Evolutionary conservation across 2,329 filamentous ascomycete species (phyloP), one percentile per base, ranked within the genome.

Genomic region (Arthroderma sp.): DNA sequence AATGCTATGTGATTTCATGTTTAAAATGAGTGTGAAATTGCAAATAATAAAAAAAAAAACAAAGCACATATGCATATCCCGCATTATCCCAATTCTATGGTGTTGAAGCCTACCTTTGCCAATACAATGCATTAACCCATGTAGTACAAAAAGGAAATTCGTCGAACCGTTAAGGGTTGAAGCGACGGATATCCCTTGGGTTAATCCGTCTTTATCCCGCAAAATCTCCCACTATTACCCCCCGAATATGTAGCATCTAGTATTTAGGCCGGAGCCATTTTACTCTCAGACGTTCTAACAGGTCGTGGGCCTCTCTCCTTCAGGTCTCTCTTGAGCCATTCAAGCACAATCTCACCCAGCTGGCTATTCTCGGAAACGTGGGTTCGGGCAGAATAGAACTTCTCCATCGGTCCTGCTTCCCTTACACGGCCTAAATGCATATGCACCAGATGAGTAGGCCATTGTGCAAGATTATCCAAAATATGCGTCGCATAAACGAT

Each of bases 401-500:
- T 68, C 44, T 81, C 78, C 38, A 89, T 78, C 32, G 70, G 68
- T 1, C 87, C 89, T 80, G 82, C 93, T 64, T 93, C 84, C 70
- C 86, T 88, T 50, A 95, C 82, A 50, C 74, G 78, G 29, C 91
- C 91, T 39, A 94, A 64, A 59, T 87, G 82, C 89, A 98, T 95
- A 62, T 96, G 89, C 41, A 94, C 88, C 33, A 98, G 71, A 66
- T 98, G 88, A 1, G 85, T 94, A 5, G 91, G 91, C 91, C 91
- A 98, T 15, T 82, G 80, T 0, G 87, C 87, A 42, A 98, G 69
- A 62, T 96, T 95, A 61, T 98, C 91, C 54, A 98, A 68, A 51
- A 98, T 95, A 65, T 98, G 91, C 9, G 91, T 98, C 5, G 91
- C 91, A 62, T 98, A 98, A 29, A 98, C 87, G 55, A 98, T 85